Conservation (phyloP, 2,329 filamentous ascomycete species). For the Chrysoporthe cubensis region DNA sequence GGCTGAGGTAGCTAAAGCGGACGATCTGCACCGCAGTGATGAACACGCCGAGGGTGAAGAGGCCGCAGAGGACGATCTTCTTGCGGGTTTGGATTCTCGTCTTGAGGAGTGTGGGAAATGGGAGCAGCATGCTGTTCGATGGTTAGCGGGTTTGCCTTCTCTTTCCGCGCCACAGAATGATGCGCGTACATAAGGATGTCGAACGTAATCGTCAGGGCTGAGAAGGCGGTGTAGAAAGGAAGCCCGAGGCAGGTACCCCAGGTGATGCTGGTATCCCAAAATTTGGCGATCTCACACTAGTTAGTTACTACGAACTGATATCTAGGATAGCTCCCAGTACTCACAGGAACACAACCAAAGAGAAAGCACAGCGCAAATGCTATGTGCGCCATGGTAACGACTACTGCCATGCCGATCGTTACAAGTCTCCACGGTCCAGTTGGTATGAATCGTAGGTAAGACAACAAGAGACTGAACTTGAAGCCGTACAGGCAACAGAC, state of each 20-base stretch:
- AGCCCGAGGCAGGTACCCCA: conserved; percentile 45
- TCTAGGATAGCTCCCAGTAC: conserved; percentile 27
- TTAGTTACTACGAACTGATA: background rate
- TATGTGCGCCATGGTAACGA: conserved; percentile 45
- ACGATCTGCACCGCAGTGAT: conserved; percentile 55
- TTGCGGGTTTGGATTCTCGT: conserved; percentile 39
- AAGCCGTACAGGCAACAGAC: conserved; percentile 5
- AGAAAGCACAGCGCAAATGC: conserved; percentile 42
- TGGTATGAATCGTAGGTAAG: conserved; percentile 10
- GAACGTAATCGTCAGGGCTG: conserved; percentile 46
- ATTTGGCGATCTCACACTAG: conserved; percentile 25
- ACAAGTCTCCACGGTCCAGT: conserved; percentile 39
- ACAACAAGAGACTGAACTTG: conserved; percentile 10
- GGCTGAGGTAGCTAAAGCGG: conserved; percentile 53
- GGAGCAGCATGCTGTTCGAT: conserved; percentile 42
- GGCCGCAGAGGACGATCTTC: conserved; percentile 45
- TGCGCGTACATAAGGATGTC: conserved; percentile 44
- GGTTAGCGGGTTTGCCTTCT: background rate
- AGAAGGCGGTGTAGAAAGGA: conserved; percentile 48
- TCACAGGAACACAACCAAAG: conserved; percentile 42
- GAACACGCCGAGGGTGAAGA: conserved; percentile 56
- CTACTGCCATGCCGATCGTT: conserved; percentile 41
- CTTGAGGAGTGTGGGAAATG: conserved; percentile 45
- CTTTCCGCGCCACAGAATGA: background rate
- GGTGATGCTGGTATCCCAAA: conserved; percentile 46